Conservation (phyloP, 176 grass and related monocot genomes). For the Musa schizocarpa region DNA sequence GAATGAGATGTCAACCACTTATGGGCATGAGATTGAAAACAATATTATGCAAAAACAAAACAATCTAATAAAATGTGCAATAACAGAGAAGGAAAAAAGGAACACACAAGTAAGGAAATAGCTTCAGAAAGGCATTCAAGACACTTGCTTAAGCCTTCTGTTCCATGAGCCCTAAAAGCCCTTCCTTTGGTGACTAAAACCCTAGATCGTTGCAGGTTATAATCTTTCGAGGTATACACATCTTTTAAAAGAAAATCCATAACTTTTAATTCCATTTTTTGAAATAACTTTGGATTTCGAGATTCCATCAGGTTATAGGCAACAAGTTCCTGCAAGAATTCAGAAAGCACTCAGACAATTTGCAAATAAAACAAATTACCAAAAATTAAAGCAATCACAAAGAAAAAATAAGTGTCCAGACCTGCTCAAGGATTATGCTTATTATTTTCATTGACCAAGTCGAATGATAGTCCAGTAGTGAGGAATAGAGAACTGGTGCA, state of each 20-base stretch:
- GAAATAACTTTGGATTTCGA: constrained; percentile 32
- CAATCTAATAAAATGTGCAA: too few species aligned
- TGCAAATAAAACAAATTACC: constrained; percentile 11
- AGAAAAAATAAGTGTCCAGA: constrained; percentile 21
- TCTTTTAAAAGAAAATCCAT: constrained; percentile 57
- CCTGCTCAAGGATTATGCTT: constrained; percentile 79
- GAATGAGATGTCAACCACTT: constrained; percentile 22
- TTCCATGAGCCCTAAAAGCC: constrained; percentile 43
- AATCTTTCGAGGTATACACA: constrained; percentile 55
- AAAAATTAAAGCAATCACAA: constrained; percentile 11
- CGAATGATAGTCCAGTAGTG: constrained; percentile 22
- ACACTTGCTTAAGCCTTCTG: constrained; percentile 40
- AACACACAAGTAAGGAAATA: constrained; percentile 77
- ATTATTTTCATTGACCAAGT: constrained; percentile 40
- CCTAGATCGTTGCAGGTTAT: constrained; percentile 50
- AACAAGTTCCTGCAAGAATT: constrained; percentile 52
- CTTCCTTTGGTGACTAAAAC: constrained; percentile 60
- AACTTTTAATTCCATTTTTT: constrained; percentile 57
- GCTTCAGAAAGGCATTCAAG: constrained; percentile 63
- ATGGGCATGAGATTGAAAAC: neutral
- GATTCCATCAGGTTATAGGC: constrained; percentile 43
- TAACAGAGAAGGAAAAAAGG: neutral
- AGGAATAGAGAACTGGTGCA: constrained; percentile 50
- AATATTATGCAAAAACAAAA: neutral
- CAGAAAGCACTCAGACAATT: constrained; percentile 7